Base-by-base conservation (phyloP, 176 grass and related monocot genomes). In the Alopecurus myosuroides region DNA sequence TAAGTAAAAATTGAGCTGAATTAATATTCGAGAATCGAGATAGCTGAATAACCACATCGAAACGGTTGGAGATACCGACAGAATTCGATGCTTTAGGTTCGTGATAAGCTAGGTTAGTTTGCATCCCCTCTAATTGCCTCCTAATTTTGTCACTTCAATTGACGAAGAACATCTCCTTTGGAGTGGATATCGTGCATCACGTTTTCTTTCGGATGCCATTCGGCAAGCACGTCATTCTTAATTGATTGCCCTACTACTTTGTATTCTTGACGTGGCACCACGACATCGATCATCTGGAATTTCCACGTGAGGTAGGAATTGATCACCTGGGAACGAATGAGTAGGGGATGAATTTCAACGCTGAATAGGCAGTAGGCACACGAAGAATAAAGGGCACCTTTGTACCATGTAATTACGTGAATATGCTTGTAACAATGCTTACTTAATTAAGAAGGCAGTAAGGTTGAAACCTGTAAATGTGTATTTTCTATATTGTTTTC, bases 371-470 rank as follows among this genome's bases (percentile, higher is more conserved):
- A 45, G 40, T 26, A 72, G 45, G 14, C 65, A 57, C 64, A 79
- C 52, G 58, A 86, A 74, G 88, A 73, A 90, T 74, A 86, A 78
- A 78, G 11, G 63, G 6, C 17, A 25, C 62, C 61, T 61, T 63
- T 44, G 41, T 64, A 55, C 33, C 5, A n/a, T n/a, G n/a, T n/a
- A n/a, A n/a, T n/a, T n/a, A 19, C 30, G 25, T 31, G 40, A 71
- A 72, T 71, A 71, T 17, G 12, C 23, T 15, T 23, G 26, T 15
- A 29, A 5, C 6, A 62, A 62, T 62, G 58, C 26, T 40, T 71
- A 41, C 37, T 70, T 42, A 42, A 70, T 70, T 23, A 23, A 25
- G 67, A 26, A 70, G 67, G 22, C 2, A 14, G 20, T 25, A 23
- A 70, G 5, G 2, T 70, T 23, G 4, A 70, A 41, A 23, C 11